A percentile compares a stretch with the other conserved stretches of the same genome.
Conservation (phyloP, 352 stramenopile genomes). For the Globisporangium nodosum region DNA sequence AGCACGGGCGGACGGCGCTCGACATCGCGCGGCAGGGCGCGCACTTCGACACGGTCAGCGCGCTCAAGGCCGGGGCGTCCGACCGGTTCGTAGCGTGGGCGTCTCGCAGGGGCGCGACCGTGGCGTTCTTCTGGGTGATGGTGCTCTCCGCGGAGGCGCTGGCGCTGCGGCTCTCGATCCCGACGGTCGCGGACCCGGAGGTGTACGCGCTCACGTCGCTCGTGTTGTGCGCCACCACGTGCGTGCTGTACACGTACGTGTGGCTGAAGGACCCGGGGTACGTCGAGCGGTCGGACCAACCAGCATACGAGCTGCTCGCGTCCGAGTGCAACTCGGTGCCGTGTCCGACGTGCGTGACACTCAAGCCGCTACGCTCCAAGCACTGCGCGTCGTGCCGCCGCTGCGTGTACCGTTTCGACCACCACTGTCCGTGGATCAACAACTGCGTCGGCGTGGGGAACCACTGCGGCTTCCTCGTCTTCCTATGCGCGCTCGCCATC, state of each 20-base stretch:
- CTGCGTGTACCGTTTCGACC: conserved; percentile 79
- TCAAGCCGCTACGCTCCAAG: conserved; percentile 72
- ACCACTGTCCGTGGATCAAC: conserved; percentile 86
- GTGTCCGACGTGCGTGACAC: conserved; percentile 74
- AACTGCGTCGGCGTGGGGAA: conserved; percentile 78
- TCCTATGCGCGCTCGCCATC: conserved; percentile 38
- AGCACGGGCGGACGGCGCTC: conserved; percentile 67
- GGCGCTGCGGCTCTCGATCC: conserved; percentile 52
- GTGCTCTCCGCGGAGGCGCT: conserved; percentile 38
- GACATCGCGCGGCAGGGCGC: conserved; percentile 67
- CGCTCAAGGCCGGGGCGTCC: conserved; percentile 59
- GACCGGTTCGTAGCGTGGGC: conserved; percentile 62
- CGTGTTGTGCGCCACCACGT: conserved; percentile 33
- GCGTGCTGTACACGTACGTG: conserved; percentile 68
- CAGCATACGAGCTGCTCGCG: conserved; percentile 71
- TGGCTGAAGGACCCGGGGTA: conserved; percentile 78
- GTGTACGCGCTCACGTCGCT: conserved; percentile 28
- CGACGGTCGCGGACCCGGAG: conserved; percentile 26
- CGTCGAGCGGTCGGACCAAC: conserved; percentile 47
- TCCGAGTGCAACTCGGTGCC: conserved; percentile 56
- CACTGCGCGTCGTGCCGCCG: conserved; percentile 75
- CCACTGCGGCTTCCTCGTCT: conserved; percentile 69
- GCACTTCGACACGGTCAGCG: conserved; percentile 58
- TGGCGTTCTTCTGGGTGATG: conserved; percentile 70
- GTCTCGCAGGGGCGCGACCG: conserved; percentile 52